phyloP scores from a whole-genome alignment of 768 basidiomycete species.

The Hygrophorus russula region DNA sequence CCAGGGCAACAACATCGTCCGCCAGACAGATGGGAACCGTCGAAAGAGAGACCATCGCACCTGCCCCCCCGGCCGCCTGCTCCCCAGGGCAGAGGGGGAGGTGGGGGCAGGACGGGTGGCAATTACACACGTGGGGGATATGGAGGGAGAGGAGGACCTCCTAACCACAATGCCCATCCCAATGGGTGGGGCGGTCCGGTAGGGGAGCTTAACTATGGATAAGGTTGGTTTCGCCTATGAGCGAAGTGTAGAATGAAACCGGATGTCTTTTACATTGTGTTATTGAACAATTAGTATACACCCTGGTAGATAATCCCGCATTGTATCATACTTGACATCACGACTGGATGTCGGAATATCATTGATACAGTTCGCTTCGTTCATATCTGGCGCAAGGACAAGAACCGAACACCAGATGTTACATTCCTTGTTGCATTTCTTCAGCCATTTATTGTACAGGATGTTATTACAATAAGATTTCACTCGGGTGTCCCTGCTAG shows the following conservation, averaged over 20 bases:
- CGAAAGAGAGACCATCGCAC: slow-evolving; percentile 8
- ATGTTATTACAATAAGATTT: no score
- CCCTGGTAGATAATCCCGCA: no score
- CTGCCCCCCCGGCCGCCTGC: slow-evolving; percentile 9
- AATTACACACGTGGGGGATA: not conserved
- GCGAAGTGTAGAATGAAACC: no score
- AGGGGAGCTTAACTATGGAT: slow-evolving; percentile 18
- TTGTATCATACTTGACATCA: no score
- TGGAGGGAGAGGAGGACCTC: slow-evolving; percentile 3
- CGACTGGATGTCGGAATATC: no score
- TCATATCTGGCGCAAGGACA: no score
- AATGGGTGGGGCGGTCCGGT: slow-evolving; percentile 3
- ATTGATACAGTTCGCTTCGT: no score
- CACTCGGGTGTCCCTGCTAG: not conserved
- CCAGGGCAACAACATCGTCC: slow-evolving; percentile 2
- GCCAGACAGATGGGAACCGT: not conserved
- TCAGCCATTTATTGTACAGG: no score
- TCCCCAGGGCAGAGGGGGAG: slow-evolving; percentile 9
- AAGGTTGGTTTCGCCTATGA: not conserved
- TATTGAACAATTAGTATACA: no score
- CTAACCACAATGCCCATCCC: slow-evolving; percentile 6
- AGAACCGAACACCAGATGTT: no score
- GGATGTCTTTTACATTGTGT: no score
- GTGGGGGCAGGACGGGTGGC: slow-evolving; percentile 2
- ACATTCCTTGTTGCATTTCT: no score